phyloP scores from a whole-genome alignment of 805 yeast genomes.

The Schizosaccharomyces pombe region DNA sequence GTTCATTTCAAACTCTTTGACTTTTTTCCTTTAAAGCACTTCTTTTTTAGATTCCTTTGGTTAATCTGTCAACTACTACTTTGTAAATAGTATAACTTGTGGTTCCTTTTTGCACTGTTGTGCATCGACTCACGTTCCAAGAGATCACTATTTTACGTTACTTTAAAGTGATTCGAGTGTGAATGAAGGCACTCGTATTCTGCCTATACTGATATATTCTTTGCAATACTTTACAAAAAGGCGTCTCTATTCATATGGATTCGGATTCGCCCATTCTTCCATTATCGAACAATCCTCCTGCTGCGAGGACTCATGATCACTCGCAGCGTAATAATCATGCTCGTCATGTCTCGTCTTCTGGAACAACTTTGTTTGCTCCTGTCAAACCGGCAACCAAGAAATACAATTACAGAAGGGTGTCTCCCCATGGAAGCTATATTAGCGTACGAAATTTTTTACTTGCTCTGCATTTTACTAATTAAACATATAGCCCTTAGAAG shows the following conservation, averaged over 20 bases:
- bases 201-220: too few species aligned
- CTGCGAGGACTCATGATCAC: background rate
- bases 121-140: too few species aligned
- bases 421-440: background rate
- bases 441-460: background rate
- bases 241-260: background rate
- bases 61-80: too few species aligned
- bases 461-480: background rate
- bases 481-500: slow-evolving; percentile 33
- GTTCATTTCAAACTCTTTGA: too few species aligned
- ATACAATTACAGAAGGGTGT: background rate
- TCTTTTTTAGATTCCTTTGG: too few species aligned
- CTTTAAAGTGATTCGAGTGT: too few species aligned
- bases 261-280: background rate
- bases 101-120: too few species aligned
- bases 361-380: background rate
- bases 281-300: background rate
- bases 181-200: too few species aligned
- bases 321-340: background rate
- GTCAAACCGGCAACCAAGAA: background rate
- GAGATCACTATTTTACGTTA: too few species aligned
- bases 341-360: background rate
- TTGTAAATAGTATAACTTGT: too few species aligned
- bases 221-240: too few species aligned
- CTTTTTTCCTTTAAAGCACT: too few species aligned